Evolutionary conservation across 768 basidiomycete species (phyloP), one percentile per base, ranked within the genome.

Genomic region (Naematelia aurantialba): DNA sequence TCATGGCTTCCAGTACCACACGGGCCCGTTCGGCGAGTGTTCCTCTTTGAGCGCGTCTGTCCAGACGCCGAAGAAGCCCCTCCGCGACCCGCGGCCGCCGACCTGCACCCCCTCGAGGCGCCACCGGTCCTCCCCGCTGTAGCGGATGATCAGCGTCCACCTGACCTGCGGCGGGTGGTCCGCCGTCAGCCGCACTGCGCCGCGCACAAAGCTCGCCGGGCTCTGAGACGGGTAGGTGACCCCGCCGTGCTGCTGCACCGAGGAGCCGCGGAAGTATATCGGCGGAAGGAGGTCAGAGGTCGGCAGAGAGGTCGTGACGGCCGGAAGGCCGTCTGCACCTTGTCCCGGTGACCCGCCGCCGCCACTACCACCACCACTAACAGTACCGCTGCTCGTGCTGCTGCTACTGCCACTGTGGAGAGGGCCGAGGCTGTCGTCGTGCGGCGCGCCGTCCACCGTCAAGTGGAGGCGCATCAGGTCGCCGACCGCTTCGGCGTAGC

Each of bases 111-210:
- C 65, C 47, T 74, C 72, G 10, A 74, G 53, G 42, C 65, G 60
- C 75, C 75, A 76, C 22, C 73, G 26, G 61, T 76, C 75, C 45
- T 72, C 61, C 8, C 68, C 72, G n/a, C 68, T 66, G 50, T 75
- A 75, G 26, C 70, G 25, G 22, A 76, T 70, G 0, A 76, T 63
- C 59, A 72, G 52, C 13, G 75, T 76, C 70, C 72, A 74, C 48
- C 72, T 67, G 14, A 76, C 72, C 50, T 74, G 68, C 13, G 74
- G 74, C 39, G 69, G 71, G 47, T 66, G 42, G 46, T 76, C 75
- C 31, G 68, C 58, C 26, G 73, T 76, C 19, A 76, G 55, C 11
- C 56, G 45, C 10, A 70, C 72, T 25, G 65, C 59, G 13, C 75
- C 75, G 12, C 69, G 44, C 1, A 72, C 63, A 24, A 63, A 62